These are phyloP conservation scores for Lablab purpureus DNA, from an alignment of 306 rosid genomes.

Conservation along the genomic window DNA sequence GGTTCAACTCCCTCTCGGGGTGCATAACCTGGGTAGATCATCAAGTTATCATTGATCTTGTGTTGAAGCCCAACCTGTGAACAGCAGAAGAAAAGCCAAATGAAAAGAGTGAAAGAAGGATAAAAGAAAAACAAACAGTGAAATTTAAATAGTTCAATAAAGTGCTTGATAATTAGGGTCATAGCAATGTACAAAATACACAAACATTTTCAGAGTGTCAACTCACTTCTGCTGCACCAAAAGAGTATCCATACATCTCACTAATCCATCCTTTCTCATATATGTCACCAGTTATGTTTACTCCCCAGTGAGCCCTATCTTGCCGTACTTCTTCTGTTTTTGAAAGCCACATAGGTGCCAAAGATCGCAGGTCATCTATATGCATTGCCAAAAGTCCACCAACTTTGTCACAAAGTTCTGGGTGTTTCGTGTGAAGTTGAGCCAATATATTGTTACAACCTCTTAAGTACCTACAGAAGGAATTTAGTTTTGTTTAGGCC, in stretches of 20 bases:
- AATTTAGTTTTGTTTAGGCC: constrained; percentile 35
- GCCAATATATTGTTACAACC: constrained; percentile 89
- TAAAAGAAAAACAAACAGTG: constrained; percentile 8
- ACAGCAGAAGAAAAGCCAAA: constrained; percentile 17
- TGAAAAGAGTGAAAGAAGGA: constrained; percentile 3
- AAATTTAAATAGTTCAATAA: constrained; percentile 16
- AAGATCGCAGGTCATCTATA: constrained; percentile 82
- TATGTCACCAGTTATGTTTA: constrained; percentile 89
- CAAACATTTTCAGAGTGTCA: constrained; percentile 2
- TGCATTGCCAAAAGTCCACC: constrained; percentile 95
- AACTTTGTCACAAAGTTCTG: constrained; percentile 86
- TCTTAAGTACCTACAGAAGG: constrained; percentile 68
- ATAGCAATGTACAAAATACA: constrained; percentile 1
- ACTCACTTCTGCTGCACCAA: constrained; percentile 96
- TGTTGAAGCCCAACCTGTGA: constrained; percentile 88
- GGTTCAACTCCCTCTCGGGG: constrained; percentile 74
- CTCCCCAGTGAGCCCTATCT: constrained; percentile 87
- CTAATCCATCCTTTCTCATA: constrained; percentile 92
- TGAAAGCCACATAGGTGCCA: constrained; percentile 94
- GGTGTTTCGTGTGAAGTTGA: constrained; percentile 82
- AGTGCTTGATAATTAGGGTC: constrained; percentile 7
- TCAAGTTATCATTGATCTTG: constrained; percentile 88
- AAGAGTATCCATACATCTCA: constrained; percentile 97
- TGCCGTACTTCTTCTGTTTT: constrained; percentile 94
- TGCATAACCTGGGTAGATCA: constrained; percentile 90